These are phyloP conservation scores for Austropuccinia psidii DNA, from an alignment of 1,284 basidiomycete species.

Conservation along the genomic window DNA sequence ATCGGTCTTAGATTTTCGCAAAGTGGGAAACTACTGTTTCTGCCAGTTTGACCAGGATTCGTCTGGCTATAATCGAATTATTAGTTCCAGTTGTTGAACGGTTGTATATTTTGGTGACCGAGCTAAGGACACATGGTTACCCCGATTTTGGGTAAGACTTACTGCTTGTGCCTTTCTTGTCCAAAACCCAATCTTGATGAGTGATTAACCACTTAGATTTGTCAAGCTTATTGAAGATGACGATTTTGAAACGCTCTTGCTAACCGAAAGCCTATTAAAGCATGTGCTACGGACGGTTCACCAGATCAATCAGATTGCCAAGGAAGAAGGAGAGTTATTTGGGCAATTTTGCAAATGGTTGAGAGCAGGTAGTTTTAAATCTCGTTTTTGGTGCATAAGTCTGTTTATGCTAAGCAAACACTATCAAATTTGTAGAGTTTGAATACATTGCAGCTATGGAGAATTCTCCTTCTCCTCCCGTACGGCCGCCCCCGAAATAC, in stretches of 20 bases:
- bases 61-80: conserved; percentile 8
- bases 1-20: conserved; percentile 7
- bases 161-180: background rate
- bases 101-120: conserved; percentile 9
- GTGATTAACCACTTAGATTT: background rate
- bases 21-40: conserved; percentile 27
- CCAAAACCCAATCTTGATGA: background rate
- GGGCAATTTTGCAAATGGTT: conserved; percentile 32
- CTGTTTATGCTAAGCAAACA: background rate
- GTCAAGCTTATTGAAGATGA: conserved; percentile 24
- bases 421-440: conserved; percentile 8
- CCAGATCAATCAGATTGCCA: conserved; percentile 9
- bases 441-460: conserved; percentile 12
- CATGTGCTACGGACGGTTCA: conserved; percentile 1
- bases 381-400: background rate
- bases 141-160: conserved; percentile 18
- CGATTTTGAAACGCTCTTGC: conserved; percentile 15
- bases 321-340: conserved; percentile 19
- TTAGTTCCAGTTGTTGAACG: conserved; percentile 19
- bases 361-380: conserved; percentile 16
- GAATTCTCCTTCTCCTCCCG: background rate
- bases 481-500: conserved; percentile 12
- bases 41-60: conserved; percentile 15
- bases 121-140: conserved; percentile 8
- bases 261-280: conserved; percentile 17